Evolutionary conservation across 1,139 yeast species (phyloP).

Genomic region (Blastobotrys illinoisensis): DNA sequence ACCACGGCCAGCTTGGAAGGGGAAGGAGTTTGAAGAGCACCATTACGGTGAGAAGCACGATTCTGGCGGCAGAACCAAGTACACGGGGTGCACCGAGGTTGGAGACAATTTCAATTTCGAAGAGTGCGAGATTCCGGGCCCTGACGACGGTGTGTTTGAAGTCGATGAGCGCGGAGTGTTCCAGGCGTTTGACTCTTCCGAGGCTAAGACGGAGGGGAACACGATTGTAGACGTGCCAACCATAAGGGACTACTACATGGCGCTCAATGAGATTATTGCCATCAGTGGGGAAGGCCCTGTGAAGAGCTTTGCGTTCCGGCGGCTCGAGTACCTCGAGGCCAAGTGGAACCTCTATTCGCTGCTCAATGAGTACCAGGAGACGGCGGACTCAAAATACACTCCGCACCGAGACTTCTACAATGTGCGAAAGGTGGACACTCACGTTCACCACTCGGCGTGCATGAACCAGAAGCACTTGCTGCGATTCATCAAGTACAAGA

Average conservation of each 20-base stretch:
- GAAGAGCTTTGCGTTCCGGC: slow-evolving; percentile 92
- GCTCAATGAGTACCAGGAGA: slow-evolving; percentile 88
- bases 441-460: slow-evolving; percentile 97
- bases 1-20: slow-evolving; percentile 87
- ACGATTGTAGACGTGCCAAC: slow-evolving; percentile 63
- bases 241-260: slow-evolving; percentile 75
- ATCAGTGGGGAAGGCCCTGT: slow-evolving; percentile 93
- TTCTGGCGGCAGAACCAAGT: slow-evolving; percentile 14
- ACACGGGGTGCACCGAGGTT: slow-evolving; percentile 23
- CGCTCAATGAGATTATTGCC: slow-evolving; percentile 62
- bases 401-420: slow-evolving; percentile 98
- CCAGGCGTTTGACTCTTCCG: slow-evolving; percentile 48
- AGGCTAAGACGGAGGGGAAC: slow-evolving; percentile 27
- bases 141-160: slow-evolving; percentile 44
- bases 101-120: slow-evolving; percentile 56
- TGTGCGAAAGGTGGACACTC: slow-evolving; percentile 97
- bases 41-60: slow-evolving; percentile 3
- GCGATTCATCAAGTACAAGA: slow-evolving; percentile 88
- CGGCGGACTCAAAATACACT: slow-evolving; percentile 70
- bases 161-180: slow-evolving; percentile 62
- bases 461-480: slow-evolving; percentile 97
- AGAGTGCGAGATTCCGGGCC: slow-evolving; percentile 62
- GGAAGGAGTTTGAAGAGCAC: slow-evolving; percentile 46
- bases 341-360: slow-evolving; percentile 90
- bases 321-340: slow-evolving; percentile 90